phyloP scores from a whole-genome alignment of 495 filamentous ascomycete genomes.

The Neurospora tetrasperma region DNA sequence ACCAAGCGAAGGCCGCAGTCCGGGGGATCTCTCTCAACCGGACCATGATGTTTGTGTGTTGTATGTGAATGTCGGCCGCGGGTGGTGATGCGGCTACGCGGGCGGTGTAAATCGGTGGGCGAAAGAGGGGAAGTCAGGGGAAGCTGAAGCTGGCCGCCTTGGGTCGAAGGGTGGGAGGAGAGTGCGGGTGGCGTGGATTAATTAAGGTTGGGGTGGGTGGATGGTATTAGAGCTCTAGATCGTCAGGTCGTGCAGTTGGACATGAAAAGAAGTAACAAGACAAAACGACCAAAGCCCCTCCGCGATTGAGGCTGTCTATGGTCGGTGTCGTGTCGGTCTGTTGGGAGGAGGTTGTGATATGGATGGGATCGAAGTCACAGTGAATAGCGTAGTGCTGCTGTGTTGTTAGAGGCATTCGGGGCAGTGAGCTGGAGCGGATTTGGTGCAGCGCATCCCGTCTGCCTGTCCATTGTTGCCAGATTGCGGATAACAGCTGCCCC shows the following conservation, averaged over 20 bases:
- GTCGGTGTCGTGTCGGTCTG: neutral
- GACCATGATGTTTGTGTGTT: constrained; percentile 54
- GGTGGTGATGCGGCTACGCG: neutral
- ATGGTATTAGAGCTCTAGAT: neutral
- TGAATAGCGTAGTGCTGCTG: neutral
- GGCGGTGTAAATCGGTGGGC: constrained; percentile 1
- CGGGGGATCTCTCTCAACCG: constrained; percentile 88
- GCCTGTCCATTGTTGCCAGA: constrained; percentile 20
- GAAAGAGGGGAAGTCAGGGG: neutral
- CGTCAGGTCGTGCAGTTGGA: constrained; percentile 11
- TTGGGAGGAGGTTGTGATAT: neutral
- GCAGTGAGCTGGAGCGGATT: constrained; percentile 10
- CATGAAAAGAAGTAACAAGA: constrained; percentile 2
- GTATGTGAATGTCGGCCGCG: neutral
- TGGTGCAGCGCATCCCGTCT: constrained; percentile 5
- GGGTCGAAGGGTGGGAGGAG: neutral
- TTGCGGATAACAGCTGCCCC: constrained; percentile 13
- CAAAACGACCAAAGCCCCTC: constrained; percentile 13
- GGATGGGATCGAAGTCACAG: neutral
- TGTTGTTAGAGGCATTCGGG: constrained; percentile 8
- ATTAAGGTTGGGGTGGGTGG: neutral
- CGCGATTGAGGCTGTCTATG: constrained; percentile 1
- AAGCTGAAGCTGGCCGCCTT: constrained; percentile 1
- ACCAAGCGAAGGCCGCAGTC: constrained; percentile 97
- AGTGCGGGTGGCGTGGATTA: constrained; percentile 1